These are phyloP conservation scores for Isoetes taiwanensis DNA, from an alignment of 75 land plant genomes.

Conservation along the genomic window DNA sequence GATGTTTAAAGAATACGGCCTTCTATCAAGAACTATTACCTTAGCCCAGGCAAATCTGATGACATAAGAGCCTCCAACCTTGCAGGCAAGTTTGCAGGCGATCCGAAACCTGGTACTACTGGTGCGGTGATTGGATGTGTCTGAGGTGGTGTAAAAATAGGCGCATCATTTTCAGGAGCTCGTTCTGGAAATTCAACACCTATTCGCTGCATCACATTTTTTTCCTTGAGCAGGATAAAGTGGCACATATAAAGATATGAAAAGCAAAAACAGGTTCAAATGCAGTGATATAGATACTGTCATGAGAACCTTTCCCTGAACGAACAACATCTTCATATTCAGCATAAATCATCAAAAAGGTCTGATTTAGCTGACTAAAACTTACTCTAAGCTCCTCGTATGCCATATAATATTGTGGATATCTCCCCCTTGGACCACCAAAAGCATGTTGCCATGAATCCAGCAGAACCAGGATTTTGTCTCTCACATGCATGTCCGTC, in stretches of 20 bases:
- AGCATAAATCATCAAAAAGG: conserved; percentile 1
- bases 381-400: conserved; percentile 77
- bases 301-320: not conserved
- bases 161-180: conserved; percentile 52
- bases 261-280: too few species aligned
- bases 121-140: conserved; percentile 48
- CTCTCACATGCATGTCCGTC: conserved; percentile 77
- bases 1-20: not conserved
- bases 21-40: conserved; percentile 27
- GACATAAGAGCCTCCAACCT: conserved; percentile 42
- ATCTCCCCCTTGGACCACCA: conserved; percentile 88
- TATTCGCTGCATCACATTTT: conserved; percentile 38
- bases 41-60: conserved; percentile 57
- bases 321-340: not conserved
- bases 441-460: conserved; percentile 99
- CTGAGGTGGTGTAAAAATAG: conserved; percentile 87
- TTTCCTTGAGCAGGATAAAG: too few species aligned
- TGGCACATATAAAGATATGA: too few species aligned
- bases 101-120: conserved; percentile 34
- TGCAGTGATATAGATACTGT: too few species aligned
- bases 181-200: conserved; percentile 89
- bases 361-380: conserved; percentile 2
- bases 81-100: conserved; percentile 15
- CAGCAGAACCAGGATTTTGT: conserved; percentile 62
- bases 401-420: conserved; percentile 86